Evolutionary conservation across 352 stramenopile genomes (phyloP).

Genomic region (Globisporangium cylindrosporum): DNA sequence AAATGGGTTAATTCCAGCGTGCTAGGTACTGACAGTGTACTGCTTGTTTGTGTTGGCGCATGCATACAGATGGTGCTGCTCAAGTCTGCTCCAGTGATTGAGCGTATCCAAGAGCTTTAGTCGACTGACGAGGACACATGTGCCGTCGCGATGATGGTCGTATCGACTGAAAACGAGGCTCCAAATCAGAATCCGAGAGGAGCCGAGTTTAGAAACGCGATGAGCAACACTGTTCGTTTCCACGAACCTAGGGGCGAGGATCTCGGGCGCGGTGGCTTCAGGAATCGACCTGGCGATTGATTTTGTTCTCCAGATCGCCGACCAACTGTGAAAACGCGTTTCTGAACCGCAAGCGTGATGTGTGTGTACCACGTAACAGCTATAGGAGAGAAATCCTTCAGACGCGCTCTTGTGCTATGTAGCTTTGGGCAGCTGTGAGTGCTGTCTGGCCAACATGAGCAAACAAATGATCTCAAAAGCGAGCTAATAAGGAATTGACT

Average conservation of each 20-base stretch:
- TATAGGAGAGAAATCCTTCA: background rate
- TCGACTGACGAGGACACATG: background rate
- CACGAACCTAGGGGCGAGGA: too few relatives aligned
- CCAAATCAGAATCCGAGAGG: background rate
- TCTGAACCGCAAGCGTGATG: background rate
- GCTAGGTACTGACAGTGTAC: background rate
- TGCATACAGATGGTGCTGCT: constrained; percentile 18
- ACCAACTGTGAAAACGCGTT: too few relatives aligned
- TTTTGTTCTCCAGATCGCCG: too few relatives aligned
- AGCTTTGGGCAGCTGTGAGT: background rate
- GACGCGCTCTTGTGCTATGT: background rate
- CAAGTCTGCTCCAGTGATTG: constrained; percentile 14
- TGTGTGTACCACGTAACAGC: background rate
- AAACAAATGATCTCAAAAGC: background rate
- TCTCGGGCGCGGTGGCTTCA: too few relatives aligned
- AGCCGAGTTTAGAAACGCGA: too few relatives aligned
- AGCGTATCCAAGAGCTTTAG: constrained; percentile 11
- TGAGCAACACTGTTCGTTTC: too few relatives aligned
- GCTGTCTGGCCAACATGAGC: background rate
- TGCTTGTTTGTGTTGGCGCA: background rate
- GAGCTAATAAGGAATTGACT: background rate
- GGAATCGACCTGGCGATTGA: too few relatives aligned
- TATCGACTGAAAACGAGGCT: background rate
- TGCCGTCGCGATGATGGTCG: background rate
- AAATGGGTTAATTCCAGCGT: background rate